A percentile compares a stretch with the other conserved stretches of the same genome.
phyloP scores from a whole-genome alignment of 179 eudicot genomes.

The Sideroxylon spinosum region DNA sequence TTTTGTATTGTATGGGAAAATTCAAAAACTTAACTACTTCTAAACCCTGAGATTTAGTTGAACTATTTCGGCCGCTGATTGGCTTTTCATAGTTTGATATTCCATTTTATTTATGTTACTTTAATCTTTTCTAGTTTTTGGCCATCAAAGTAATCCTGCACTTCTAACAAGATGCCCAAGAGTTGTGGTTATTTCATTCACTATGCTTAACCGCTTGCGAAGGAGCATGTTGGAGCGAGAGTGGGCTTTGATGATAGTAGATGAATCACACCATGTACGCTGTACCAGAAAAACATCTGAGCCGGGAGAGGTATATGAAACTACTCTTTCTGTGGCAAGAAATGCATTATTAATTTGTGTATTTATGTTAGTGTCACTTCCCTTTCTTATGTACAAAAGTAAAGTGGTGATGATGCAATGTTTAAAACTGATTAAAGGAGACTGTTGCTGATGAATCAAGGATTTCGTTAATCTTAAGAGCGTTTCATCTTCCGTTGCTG shows the following conservation, averaged over 20 bases:
- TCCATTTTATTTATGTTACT: slow-evolving; percentile 7
- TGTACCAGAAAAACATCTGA: slow-evolving; percentile 74
- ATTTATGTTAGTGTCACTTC: not conserved
- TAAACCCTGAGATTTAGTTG: not conserved
- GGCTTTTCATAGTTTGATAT: slow-evolving; percentile 8
- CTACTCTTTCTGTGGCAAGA: slow-evolving; percentile 13
- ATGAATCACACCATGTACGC: slow-evolving; percentile 93
- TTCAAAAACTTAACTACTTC: not conserved
- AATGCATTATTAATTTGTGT: not conserved
- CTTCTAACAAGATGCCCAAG: slow-evolving; percentile 63
- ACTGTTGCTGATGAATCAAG: not conserved
- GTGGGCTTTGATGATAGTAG: slow-evolving; percentile 83
- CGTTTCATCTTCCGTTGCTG: not conserved
- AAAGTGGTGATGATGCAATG: slow-evolving; percentile 3
- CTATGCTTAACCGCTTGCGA: slow-evolving; percentile 74
- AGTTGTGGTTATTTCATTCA: slow-evolving; percentile 83
- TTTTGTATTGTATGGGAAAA: not conserved
- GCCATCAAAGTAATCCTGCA: slow-evolving; percentile 70
- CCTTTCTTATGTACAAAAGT: not conserved
- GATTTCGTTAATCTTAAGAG: not conserved
- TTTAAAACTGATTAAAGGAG: not conserved
- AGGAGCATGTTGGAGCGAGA: slow-evolving; percentile 60
- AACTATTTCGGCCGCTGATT: not conserved
- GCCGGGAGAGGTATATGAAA: slow-evolving; percentile 60
- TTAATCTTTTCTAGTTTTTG: slow-evolving; percentile 56